Base-by-base conservation (phyloP, 768 basidiomycete genomes). In the Tylopilus cervinicoccineus region DNA sequence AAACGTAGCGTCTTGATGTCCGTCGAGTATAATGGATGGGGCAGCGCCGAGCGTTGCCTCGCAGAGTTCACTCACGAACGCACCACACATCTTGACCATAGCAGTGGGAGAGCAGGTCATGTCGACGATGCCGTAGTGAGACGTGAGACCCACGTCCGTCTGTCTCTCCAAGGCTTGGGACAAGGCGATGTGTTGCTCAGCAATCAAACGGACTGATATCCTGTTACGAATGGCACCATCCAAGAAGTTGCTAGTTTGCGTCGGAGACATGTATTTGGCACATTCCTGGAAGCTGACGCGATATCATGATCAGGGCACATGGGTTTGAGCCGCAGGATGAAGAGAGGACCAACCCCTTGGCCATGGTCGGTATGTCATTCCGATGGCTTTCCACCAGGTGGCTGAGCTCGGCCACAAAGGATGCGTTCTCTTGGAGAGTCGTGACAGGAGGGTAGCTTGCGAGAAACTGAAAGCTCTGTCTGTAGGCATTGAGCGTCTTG, bases 341-440 rank as follows among this genome's bases (percentile, higher is more conserved):
- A 43, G n/a, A 47, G 52, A 29, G n/a, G 52, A 64, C 64, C 43
- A 53, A 84, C 89, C 92, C 92, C 69, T 91, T 92, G 4, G 92
- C 91, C 79, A 94, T 80, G 13, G 85, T 86, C 1, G 91, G 91
- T 42, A 94, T 89, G 63, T 94, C 93, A 66, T 93, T 86, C 2
- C 86, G 77, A 62, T 94, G 92, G 45, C 76, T 74, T 50, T 80
- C 78, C 4, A 94, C 90, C 17, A 94, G 68, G 29, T 75, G 72
- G 36, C 81, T 78, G n/a, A 94, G 72, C 52, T 81, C 74, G 42
- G 78, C 73, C 1, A 84, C 78, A 56, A 93, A 92, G 14, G 66
- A 63, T 5, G 73, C 72, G 54, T 93, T 94, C 52, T 89, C 83
- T 45, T 80, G 76, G 22, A 89, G 71, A 17, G 75, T 83, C 26